Base-by-base conservation (phyloP, 1,139 yeast genomes). In the Suhomyces chickasaworum region DNA sequence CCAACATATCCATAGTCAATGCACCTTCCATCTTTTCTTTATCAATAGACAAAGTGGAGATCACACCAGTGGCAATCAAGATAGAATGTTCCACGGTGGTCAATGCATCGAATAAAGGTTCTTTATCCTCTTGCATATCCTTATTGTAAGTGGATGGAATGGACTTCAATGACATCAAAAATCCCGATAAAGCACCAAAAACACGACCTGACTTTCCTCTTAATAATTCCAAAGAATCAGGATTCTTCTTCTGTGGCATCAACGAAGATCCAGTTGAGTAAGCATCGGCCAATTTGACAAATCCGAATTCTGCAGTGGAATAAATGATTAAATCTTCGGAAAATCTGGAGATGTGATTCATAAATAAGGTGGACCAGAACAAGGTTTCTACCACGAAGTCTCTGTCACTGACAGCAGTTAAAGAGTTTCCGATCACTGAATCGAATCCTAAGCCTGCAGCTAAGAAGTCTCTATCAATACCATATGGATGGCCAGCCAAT, bases 181-280 rank as follows among this genome's bases (percentile, higher is more conserved):
- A 93, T 1, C 99, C 99, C 23, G 97, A 82, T 53, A 95, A 75
- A 34, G 89, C 85, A 64, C 99, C 99, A 62, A 93, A 91, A 16
- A 90, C 96, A 67, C 99, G 85, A 45, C 99, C 99, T 16, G 95
- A 85, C 72, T 93, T 93, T 48, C 99, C 99, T 70, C 99, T 82
- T 63, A 95, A 78, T 53, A 93, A 77, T 72, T 93, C 99, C 56
- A 93, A 77, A 33, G 97, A 88, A 65, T 93, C 99, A 3, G 99
- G 97, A 71, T 93, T 93, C 71, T 93, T 95, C 83, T 93, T 93
- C 69, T 95, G 99, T 21, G 99, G 99, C 99, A 93, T 93, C 64
- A 93, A 78, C 36, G 97, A 89, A 6, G 97, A 89, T 8, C 99
- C 99, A 9, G 99, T 93, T 1, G 99, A 93, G 71, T 93, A 93